Conservation (phyloP, 2,329 filamentous ascomycete genomes). For the Microcyclosporella mali region DNA sequence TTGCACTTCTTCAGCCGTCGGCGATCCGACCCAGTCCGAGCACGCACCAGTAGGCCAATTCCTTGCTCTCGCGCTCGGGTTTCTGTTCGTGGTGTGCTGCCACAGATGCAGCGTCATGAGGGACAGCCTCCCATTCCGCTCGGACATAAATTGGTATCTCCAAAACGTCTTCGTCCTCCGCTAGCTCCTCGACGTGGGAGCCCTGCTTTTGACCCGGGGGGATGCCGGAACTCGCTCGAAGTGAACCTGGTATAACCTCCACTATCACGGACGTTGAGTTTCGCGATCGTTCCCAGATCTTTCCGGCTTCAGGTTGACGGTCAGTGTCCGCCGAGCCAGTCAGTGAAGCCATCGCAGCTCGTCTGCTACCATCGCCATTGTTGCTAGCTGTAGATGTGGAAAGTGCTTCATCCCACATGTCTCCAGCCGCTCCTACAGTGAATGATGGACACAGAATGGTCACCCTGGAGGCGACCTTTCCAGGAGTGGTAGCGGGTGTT, state of each 20-base stretch:
- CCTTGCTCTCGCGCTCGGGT: constrained; percentile 68
- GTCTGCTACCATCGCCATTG: constrained; percentile 22
- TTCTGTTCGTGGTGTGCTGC: constrained; percentile 39
- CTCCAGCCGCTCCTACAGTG: constrained; percentile 88
- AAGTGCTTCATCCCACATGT: constrained; percentile 79
- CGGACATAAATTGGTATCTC: constrained; percentile 94
- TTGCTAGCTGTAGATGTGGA: constrained; percentile 35
- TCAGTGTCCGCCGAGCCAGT: constrained; percentile 41
- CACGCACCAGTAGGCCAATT: constrained; percentile 94
- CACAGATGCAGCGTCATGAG: constrained; percentile 46
- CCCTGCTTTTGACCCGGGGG: constrained; percentile 26
- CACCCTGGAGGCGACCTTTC: constrained; percentile 69
- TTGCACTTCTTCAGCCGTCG: constrained; percentile 4
- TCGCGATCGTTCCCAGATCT: constrained; percentile 88
- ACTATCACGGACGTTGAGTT: constrained; percentile 95
- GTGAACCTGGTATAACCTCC: constrained; percentile 66
- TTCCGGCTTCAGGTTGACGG: constrained; percentile 73
- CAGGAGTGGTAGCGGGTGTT: constrained; percentile 72
- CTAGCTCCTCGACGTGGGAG: constrained; percentile 36
- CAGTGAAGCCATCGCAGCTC: constrained; percentile 28
- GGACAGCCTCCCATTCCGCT: constrained; percentile 78
- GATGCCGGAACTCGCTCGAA: constrained; percentile 29
- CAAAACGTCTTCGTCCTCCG: constrained; percentile 58
- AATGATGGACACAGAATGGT: constrained; percentile 94
- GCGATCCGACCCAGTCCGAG: constrained; percentile 77